These are phyloP conservation scores for Stylosanthes scabra DNA, from an alignment of 331 rosid species.

Conservation along the genomic window DNA sequence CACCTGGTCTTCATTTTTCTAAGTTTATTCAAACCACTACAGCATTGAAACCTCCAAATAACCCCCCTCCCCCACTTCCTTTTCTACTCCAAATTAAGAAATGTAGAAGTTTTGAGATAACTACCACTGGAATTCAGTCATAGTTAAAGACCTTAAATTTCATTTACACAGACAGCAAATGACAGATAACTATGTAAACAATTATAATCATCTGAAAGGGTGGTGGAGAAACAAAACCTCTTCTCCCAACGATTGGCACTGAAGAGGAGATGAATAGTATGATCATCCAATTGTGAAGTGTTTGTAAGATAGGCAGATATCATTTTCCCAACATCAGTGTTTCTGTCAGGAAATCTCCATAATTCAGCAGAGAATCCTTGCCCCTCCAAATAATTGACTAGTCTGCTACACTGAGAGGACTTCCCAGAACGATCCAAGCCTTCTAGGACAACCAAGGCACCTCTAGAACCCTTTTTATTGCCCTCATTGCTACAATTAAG, in stretches of 20 bases:
- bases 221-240: constrained; percentile 53
- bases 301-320: constrained; percentile 87
- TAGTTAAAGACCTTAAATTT: constrained; percentile 13
- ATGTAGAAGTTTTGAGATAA: not conserved
- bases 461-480: constrained; percentile 60
- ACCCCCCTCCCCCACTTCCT: no score
- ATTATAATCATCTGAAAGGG: not conserved
- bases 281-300: constrained; percentile 86
- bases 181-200: not conserved
- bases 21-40: constrained; percentile 15
- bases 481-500: constrained; percentile 31
- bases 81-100: no score
- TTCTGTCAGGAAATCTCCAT: constrained; percentile 94
- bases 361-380: constrained; percentile 72
- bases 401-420: constrained; percentile 70
- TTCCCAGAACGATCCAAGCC: constrained; percentile 95
- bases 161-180: not conserved
- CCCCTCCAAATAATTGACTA: constrained; percentile 71
- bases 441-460: constrained; percentile 89
- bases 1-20: not conserved
- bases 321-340: constrained; percentile 82
- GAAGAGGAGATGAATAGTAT: constrained; percentile 83
- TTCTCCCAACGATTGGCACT: constrained; percentile 99
- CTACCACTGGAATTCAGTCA: no score
- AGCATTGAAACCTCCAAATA: constrained; percentile 14